A percentile compares a stretch with the other conserved stretches of the same genome.
Evolutionary conservation across 371 early-diverging fungal genomes (phyloP).

Genomic region (Paraphysoderma sedebokerense): DNA sequence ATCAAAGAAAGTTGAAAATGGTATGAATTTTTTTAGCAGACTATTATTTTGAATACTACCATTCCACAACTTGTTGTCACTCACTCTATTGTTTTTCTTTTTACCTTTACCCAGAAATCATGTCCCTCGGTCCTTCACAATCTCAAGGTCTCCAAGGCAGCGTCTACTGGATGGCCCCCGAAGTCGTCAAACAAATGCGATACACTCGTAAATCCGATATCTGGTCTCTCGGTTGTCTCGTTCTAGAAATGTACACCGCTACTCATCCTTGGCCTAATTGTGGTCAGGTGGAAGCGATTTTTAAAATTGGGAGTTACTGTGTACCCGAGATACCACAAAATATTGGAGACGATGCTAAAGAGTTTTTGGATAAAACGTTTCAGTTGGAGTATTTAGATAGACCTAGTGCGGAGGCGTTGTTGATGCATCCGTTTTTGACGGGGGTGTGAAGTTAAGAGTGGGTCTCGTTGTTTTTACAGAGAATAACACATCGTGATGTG

Average conservation of each 20-base stretch:
- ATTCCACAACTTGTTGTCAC: too few species aligned
- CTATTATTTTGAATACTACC: too few species aligned
- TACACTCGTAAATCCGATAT: conserved; percentile 75
- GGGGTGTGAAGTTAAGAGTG: too few species aligned
- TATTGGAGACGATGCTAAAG: conserved; percentile 46
- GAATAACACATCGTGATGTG: too few species aligned
- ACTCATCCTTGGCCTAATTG: conserved; percentile 85
- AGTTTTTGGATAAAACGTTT: conserved; percentile 64
- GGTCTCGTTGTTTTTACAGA: too few species aligned
- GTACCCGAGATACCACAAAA: conserved; percentile 60
- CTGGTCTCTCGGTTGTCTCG: conserved; percentile 81
- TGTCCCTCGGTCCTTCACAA: conserved; percentile 23
- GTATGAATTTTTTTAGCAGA: conserved; percentile 17
- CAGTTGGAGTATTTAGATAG: conserved; percentile 20
- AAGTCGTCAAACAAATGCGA: conserved; percentile 57
- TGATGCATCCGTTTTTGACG: background rate
- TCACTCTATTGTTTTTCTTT: too few species aligned
- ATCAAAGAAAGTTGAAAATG: conserved; percentile 80
- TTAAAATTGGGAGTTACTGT: conserved; percentile 63
- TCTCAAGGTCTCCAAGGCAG: conserved; percentile 60
- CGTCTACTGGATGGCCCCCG: conserved; percentile 93
- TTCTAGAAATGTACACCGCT: conserved; percentile 91
- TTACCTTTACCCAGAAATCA: too few species aligned
- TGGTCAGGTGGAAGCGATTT: conserved; percentile 83
- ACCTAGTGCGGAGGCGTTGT: conserved; percentile 1